Evolutionary conservation across 257 asterid genomes (phyloP).

Genomic region (Nemophila menziesii): DNA sequence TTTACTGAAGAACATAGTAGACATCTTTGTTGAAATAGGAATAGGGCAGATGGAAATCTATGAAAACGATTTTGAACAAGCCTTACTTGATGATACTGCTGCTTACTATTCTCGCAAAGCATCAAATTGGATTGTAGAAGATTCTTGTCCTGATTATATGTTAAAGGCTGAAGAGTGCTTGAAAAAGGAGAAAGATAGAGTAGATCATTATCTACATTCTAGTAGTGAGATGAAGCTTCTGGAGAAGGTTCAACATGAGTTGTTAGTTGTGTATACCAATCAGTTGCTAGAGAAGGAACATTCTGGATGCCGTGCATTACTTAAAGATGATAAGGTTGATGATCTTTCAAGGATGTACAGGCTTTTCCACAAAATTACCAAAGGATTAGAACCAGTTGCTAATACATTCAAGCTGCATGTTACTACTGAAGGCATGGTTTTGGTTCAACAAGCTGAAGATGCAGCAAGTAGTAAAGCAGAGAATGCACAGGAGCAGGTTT

Average conservation of each 20-base stretch:
- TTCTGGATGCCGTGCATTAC: slow-evolving; percentile 47
- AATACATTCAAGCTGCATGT: slow-evolving; percentile 89
- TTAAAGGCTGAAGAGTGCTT: slow-evolving; percentile 47
- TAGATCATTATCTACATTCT: slow-evolving; percentile 37
- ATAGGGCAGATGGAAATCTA: slow-evolving; percentile 26
- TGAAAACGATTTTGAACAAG: slow-evolving; percentile 30
- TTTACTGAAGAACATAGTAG: slow-evolving; percentile 33
- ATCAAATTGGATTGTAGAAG: slow-evolving; percentile 42
- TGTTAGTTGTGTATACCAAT: slow-evolving; percentile 24
- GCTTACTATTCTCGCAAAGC: slow-evolving; percentile 48
- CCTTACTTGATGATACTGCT: slow-evolving; percentile 31
- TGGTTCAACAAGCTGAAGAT: slow-evolving; percentile 98
- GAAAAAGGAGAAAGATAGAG: slow-evolving; percentile 44
- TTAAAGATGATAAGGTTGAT: slow-evolving; percentile 62
- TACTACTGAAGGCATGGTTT: slow-evolving; percentile 87
- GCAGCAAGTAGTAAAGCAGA: slow-evolving; percentile 96
- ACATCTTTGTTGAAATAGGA: slow-evolving; percentile 40
- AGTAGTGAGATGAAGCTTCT: slow-evolving; percentile 35
- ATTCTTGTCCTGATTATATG: slow-evolving; percentile 61
- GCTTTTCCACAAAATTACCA: slow-evolving; percentile 80
- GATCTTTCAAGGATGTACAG: slow-evolving; percentile 97
- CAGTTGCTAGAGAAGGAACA: slow-evolving; percentile 51
- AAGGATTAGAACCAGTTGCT: slow-evolving; percentile 85
- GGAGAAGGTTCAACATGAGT: slow-evolving; percentile 35
- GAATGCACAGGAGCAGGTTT: slow-evolving; percentile 34